These are phyloP conservation scores for Suhomyces vadensis DNA, from an alignment of 805 yeast species.

Conservation along the genomic window DNA sequence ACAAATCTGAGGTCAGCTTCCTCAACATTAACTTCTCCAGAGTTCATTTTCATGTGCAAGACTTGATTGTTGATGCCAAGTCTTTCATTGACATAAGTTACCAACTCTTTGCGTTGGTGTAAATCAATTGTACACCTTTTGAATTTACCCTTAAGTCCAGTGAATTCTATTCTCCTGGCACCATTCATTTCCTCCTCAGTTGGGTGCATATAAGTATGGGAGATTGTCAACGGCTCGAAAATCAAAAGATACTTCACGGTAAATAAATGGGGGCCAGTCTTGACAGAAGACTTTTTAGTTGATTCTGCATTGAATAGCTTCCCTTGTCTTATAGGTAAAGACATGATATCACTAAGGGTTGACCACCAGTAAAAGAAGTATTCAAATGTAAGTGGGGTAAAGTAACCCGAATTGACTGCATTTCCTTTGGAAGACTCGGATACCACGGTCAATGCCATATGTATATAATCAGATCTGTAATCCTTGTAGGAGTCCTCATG, in stretches of 20 bases:
- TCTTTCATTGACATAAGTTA: constrained; percentile 39
- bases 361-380: constrained; percentile 48
- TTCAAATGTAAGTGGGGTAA: constrained; percentile 39
- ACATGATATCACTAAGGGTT: constrained; percentile 29
- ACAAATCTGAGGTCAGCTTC: constrained; percentile 70
- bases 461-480: constrained; percentile 81
- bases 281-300: constrained; percentile 27
- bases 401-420: constrained; percentile 35
- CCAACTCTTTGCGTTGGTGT: constrained; percentile 40
- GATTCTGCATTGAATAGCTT: constrained; percentile 25
- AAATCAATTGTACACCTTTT: constrained; percentile 37
- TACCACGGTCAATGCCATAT: constrained; percentile 45
- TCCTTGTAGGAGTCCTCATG: constrained; percentile 80
- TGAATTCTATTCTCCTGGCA: constrained; percentile 30
- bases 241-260: constrained; percentile 43
- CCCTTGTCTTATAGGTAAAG: constrained; percentile 41
- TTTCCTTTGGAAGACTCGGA: constrained; percentile 33
- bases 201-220: constrained; percentile 37
- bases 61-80: constrained; percentile 36
- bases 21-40: constrained; percentile 68
- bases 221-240: constrained; percentile 40
- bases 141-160: constrained; percentile 41
- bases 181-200: constrained; percentile 22
- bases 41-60: constrained; percentile 58
- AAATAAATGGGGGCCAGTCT: constrained; percentile 40